A percentile compares a stretch with the other conserved stretches of the same genome.
These are phyloP conservation scores for Coemansia sp. DNA, from an alignment of 192 early-diverging fungal genomes.

Conservation along the genomic window DNA sequence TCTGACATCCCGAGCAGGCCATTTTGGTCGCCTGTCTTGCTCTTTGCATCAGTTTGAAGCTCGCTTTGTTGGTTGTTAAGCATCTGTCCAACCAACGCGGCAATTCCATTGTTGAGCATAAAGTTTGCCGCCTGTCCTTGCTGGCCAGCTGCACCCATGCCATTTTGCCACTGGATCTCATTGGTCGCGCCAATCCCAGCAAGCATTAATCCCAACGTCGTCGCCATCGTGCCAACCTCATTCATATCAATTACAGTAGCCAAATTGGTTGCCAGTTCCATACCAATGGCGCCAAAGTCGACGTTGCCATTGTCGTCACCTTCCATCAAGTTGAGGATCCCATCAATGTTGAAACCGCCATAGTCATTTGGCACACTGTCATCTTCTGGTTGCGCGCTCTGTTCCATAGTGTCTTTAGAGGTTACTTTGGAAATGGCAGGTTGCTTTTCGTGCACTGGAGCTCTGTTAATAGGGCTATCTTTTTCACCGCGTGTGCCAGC, in stretches of 20 bases:
- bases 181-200: slow-evolving; percentile 40
- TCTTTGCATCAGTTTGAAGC: neutral
- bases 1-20: neutral
- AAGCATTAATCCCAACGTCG: slow-evolving; percentile 42
- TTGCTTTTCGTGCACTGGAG: neutral
- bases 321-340: slow-evolving; percentile 42
- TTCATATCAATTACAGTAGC: slow-evolving; percentile 52
- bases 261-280: slow-evolving; percentile 43
- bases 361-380: neutral
- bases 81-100: slow-evolving; percentile 29
- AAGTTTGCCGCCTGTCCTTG: slow-evolving; percentile 11
- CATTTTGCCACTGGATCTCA: slow-evolving; percentile 30
- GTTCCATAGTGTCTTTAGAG: neutral
- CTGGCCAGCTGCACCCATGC: neutral
- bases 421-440: neutral
- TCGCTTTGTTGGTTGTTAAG: neutral
- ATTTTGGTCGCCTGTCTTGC: neutral
- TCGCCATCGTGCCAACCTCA: slow-evolving; percentile 45
- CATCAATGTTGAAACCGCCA: slow-evolving; percentile 40
- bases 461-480: neutral
- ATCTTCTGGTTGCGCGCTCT: neutral
- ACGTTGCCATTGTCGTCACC: slow-evolving; percentile 50
- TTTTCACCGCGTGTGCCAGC: neutral
- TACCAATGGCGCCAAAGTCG: slow-evolving; percentile 46
- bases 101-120: slow-evolving; percentile 27